Evolutionary conservation across 208 protist species (phyloP), one percentile per base, ranked within the genome.

Genomic region (Leishmania martiniquensis): DNA sequence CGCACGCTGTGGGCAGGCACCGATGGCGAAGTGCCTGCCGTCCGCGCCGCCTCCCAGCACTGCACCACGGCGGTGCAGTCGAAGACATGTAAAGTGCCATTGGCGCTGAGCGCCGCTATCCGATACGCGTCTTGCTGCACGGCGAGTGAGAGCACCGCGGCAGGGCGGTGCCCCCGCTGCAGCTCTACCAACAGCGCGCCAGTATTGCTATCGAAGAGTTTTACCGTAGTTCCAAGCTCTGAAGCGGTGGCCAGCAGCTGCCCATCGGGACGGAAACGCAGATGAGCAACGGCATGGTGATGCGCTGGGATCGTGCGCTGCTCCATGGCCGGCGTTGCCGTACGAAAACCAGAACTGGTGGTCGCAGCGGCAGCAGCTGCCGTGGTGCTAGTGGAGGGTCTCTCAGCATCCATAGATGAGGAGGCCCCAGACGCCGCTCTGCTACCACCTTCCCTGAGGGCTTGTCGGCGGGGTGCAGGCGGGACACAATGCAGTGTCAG

Each of bases 21-120:
- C 5, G 42, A 22, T 39, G 68, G n/a, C 4, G 68, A 57, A 72
- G n/a, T 12, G 22, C 4, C 4, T 52, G 68, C n/a, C 7, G 5
- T 15, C 37, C 54, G 62, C 49, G 71, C 6, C 44, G 65, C 60
- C 57, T 82, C 78, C 78, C 78, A 82, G 25, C 55, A n/a, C 52
- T 77, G 66, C 55, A 82, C 78, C 15, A 77, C 60, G 65, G 66
- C 79, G 37, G 70, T 29, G 49, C 78, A 83, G 66, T 84, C 73
- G 29, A 96, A 96, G 17, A 96, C 59, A 69, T 93, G 89, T 55
- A 96, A 76, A 6, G 90, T 94, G 29, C 86, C 88, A 47, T 84
- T 83, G 25, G 80, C 78, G 75, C 89, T 93, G 32, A 94, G 76
- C 6, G 89, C 89, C 0, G 89, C 89, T 7, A 93, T 60, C 9